Evolutionary conservation across 2,329 filamentous ascomycete species (phyloP), one percentile per base, ranked within the genome.

Genomic region (Aspergillus quadricinctus): DNA sequence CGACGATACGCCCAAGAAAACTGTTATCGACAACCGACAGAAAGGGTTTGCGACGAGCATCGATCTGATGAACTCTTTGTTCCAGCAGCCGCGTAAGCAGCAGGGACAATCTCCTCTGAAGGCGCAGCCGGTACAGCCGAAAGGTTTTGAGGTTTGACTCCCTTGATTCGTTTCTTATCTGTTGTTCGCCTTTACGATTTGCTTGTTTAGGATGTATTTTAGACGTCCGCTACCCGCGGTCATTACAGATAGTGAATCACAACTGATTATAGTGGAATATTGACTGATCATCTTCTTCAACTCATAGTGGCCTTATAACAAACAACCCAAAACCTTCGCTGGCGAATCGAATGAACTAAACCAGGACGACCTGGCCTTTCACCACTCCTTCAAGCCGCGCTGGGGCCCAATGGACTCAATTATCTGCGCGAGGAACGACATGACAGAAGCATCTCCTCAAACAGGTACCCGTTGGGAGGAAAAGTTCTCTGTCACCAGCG

Each of bases 21-120:
- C 64, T 3, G 59, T 54, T 28, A 48, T 54, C 6, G 60, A 61
- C 35, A 55, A 59, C 11, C 65, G 59, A 17, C 80, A 82, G 53
- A 84, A 84, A 61, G 87, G 88, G 0, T 93, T 96, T 73, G 83
- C 86, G 21, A 96, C 89, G 21, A 92, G 89, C 68, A 96, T 97
- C 76, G 94, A 97, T 78, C 79, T 97, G 71, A 97, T 96, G 91
- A 93, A 96, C 71, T 96, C 91, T 49, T 79, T 97, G 55, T 97
- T 95, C 75, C 88, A 89, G 72, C 84, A 88, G 74, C 81, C 86
- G 61, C 68, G 69, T 57, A 72, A 75, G 65, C 68, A 75, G 59
- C 81, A 80, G 56, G 54, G 50, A 3, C 57, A 64, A 53, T 81
- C 81, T 61, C 75, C 77, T 53, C 79, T 83, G 66, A 83, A 80